A percentile compares a stretch with the other conserved stretches of the same genome.
Evolutionary conservation across 768 basidiomycete species (phyloP).

Genomic region (Boletus huronensis): DNA sequence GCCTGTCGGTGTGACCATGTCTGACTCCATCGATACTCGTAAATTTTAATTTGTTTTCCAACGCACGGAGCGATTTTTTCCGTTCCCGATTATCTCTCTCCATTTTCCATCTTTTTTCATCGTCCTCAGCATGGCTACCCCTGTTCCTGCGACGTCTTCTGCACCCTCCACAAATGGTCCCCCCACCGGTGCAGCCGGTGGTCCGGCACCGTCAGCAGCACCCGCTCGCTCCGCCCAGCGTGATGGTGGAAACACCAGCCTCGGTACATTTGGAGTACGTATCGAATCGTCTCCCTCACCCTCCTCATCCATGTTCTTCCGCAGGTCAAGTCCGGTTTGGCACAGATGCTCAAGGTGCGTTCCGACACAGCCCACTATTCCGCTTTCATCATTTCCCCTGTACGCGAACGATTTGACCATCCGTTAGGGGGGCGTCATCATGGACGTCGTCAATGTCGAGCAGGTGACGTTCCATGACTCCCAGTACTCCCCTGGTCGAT

Average conservation of each 20-base stretch:
- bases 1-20: not conserved
- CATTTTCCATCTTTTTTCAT: not conserved
- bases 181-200: not conserved
- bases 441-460: slow-evolving; percentile 90
- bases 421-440: slow-evolving; percentile 77
- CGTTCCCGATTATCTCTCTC: slow-evolving; percentile 1
- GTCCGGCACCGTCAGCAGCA: slow-evolving; percentile 19
- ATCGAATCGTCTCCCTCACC: not conserved
- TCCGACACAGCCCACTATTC: not conserved
- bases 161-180: slow-evolving; percentile 4
- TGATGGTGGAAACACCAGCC: slow-evolving; percentile 53
- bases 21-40: not conserved
- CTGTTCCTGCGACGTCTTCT: not conserved
- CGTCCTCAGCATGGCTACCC: slow-evolving; percentile 14
- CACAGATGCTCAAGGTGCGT: slow-evolving; percentile 91
- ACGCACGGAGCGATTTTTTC: not conserved
- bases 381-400: not conserved
- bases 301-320: not conserved
- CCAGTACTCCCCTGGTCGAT: not conserved
- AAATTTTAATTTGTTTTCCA: slow-evolving; percentile 3
- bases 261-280: slow-evolving; percentile 71
- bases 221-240: slow-evolving; percentile 51
- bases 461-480: slow-evolving; percentile 34
- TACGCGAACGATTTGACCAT: not conserved
- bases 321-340: slow-evolving; percentile 89